A percentile compares a stretch with the other conserved stretches of the same genome.
phyloP scores from a whole-genome alignment of 768 basidiomycete species.

The Lyophyllum decastes region DNA sequence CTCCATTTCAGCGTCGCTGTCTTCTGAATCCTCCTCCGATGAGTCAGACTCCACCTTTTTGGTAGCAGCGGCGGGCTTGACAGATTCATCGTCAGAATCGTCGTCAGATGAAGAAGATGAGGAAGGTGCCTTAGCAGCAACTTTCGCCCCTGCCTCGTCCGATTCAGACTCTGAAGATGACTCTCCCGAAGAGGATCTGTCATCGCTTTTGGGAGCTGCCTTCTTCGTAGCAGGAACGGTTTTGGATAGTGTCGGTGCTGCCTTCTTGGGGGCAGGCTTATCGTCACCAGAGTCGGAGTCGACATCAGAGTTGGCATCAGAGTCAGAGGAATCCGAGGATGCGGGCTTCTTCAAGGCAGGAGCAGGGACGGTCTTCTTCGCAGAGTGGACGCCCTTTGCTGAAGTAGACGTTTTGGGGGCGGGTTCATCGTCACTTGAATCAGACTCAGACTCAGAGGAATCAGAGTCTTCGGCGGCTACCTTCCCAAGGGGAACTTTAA shows the following conservation, averaged over 20 bases:
- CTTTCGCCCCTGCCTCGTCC: slow-evolving; percentile 19
- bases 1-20: slow-evolving; percentile 62
- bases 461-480: slow-evolving; percentile 15
- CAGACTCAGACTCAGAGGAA: slow-evolving; percentile 10
- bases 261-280: slow-evolving; percentile 29
- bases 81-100: slow-evolving; percentile 29
- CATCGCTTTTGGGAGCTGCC: slow-evolving; percentile 5
- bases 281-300: slow-evolving; percentile 20
- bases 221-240: slow-evolving; percentile 13
- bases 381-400: slow-evolving; percentile 11
- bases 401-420: slow-evolving; percentile 24
- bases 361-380: slow-evolving; percentile 7
- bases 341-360: not conserved
- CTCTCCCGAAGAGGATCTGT: slow-evolving; percentile 9
- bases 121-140: slow-evolving; percentile 2
- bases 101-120: slow-evolving; percentile 15
- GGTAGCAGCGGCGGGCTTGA: slow-evolving; percentile 16
- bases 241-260: slow-evolving; percentile 20
- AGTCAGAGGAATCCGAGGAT: not conserved
- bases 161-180: slow-evolving; percentile 19
- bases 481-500: slow-evolving; percentile 40
- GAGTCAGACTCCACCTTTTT: slow-evolving; percentile 28
- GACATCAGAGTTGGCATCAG: no score
- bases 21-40: slow-evolving; percentile 30
- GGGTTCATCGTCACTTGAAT: slow-evolving; percentile 34